Evolutionary conservation across 345 rosid genomes (phyloP).

Genomic region (Corymbia maculata): DNA sequence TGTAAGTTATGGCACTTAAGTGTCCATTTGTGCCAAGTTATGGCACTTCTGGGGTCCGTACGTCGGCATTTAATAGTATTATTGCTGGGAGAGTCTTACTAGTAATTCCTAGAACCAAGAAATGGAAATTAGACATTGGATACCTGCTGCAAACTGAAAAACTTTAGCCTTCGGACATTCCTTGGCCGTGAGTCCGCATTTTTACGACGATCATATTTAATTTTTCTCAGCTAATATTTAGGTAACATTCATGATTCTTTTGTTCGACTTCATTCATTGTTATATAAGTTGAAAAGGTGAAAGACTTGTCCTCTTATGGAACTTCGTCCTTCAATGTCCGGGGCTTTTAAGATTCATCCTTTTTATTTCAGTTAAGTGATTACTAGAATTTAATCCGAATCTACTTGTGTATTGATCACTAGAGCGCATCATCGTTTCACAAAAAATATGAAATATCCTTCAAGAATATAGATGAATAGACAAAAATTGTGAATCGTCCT

Average conservation of each 20-base stretch:
- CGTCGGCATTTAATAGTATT: background rate
- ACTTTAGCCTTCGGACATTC: background rate
- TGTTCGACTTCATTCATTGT: background rate
- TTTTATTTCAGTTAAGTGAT: background rate
- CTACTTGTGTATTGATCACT: background rate
- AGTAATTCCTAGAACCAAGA: background rate
- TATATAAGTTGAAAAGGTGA: background rate
- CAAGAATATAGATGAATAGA: background rate
- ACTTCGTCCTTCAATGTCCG: background rate
- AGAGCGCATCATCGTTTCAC: background rate
- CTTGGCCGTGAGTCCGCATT: background rate
- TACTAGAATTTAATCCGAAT: background rate
- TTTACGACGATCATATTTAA: background rate
- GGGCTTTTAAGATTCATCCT: background rate
- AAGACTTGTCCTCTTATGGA: background rate
- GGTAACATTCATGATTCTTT: background rate
- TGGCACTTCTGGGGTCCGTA: no score
- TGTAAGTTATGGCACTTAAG: no score
- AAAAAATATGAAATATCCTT: background rate
- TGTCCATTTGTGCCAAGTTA: no score
- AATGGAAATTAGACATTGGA: background rate
- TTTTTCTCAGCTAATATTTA: rapidly evolving
- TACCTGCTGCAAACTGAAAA: background rate
- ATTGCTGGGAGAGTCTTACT: background rate
- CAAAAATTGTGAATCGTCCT: background rate